Evolutionary conservation across 2,329 filamentous ascomycete species (phyloP).

Genomic region (Sporothrix mexicana): DNA sequence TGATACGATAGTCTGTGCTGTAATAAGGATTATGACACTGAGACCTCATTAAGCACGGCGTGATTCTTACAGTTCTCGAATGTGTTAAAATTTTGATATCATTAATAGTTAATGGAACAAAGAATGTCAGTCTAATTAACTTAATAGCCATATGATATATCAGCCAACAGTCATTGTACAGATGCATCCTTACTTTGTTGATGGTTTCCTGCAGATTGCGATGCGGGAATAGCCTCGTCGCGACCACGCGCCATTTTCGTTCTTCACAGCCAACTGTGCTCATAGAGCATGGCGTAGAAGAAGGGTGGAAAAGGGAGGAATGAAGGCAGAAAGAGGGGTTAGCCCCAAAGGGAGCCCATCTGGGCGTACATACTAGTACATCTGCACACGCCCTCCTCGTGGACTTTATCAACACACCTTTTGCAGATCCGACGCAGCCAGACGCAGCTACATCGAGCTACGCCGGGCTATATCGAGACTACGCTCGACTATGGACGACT

Average conservation of each 20-base stretch:
- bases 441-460: too few relatives aligned
- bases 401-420: not conserved
- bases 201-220: not conserved
- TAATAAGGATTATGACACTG: too few relatives aligned
- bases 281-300: not conserved
- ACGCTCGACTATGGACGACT: too few relatives aligned
- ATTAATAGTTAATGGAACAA: not conserved
- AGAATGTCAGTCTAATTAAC: not conserved
- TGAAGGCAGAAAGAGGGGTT: not conserved
- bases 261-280: not conserved
- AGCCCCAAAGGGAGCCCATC: not conserved
- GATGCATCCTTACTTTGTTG: not conserved
- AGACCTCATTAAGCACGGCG: too few relatives aligned
- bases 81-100: too few relatives aligned
- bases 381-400: not conserved
- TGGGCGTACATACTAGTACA: not conserved
- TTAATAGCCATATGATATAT: not conserved
- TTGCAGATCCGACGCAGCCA: not conserved
- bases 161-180: not conserved
- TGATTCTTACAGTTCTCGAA: too few relatives aligned
- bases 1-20: too few relatives aligned
- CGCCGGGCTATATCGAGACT: too few relatives aligned
- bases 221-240: not conserved
- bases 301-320: not conserved
- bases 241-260: constrained; percentile 10